Evolutionary conservation across 331 rosid species (phyloP).

Genomic region (Malus hybrid): DNA sequence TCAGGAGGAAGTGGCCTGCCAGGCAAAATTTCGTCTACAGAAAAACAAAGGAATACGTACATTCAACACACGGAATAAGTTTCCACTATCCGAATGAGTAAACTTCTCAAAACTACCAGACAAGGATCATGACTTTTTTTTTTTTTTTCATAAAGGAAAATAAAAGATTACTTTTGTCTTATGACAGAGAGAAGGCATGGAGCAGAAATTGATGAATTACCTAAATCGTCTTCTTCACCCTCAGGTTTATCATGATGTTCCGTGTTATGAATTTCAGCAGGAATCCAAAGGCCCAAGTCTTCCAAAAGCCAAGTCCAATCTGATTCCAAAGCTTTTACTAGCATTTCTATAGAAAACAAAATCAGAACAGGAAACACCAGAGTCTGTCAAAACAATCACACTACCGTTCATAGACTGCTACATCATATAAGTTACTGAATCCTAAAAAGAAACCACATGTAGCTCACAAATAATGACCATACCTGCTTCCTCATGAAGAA

Average conservation of each 20-base stretch:
- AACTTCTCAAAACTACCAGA: neutral
- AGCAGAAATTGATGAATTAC: constrained; percentile 29
- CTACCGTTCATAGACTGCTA: neutral
- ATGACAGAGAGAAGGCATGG: neutral
- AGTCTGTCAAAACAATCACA: neutral
- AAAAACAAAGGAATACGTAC: constrained; percentile 10
- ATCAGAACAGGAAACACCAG: constrained; percentile 4
- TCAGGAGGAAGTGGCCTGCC: constrained; percentile 68
- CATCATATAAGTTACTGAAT: neutral
- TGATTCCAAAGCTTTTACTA: constrained; percentile 68
- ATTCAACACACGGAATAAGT: constrained; percentile 6
- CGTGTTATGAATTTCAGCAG: constrained; percentile 41
- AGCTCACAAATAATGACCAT: constrained; percentile 13
- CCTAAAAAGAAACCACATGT: neutral
- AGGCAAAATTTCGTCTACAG: constrained; percentile 60
- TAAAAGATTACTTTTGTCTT: neutral
- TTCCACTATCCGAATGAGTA: neutral
- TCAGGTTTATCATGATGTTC: constrained; percentile 80
- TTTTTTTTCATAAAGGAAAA: neutral
- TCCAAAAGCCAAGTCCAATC: constrained; percentile 60
- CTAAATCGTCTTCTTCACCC: constrained; percentile 45
- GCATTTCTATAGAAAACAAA: constrained; percentile 41
- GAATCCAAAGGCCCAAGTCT: constrained; percentile 92
- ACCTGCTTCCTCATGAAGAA: constrained; percentile 66
- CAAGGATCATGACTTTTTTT: neutral